These are phyloP conservation scores for Coniophora puteana DNA, from an alignment of 1,284 basidiomycete genomes.

Conservation along the genomic window DNA sequence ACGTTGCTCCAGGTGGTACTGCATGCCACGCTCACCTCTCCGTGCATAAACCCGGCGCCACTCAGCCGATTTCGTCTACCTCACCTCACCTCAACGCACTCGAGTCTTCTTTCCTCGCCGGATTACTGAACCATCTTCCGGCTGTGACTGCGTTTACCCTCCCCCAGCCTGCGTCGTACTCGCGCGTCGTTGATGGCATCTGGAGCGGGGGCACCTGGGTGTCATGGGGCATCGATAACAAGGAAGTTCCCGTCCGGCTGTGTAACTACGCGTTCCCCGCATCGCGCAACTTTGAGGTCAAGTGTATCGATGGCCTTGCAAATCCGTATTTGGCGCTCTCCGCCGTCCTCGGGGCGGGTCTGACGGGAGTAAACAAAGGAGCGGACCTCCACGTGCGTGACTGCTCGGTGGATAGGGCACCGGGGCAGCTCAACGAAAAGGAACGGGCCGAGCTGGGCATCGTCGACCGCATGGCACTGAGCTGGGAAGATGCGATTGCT, in stretches of 20 bases:
- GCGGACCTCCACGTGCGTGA: constrained; percentile 14
- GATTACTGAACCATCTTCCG: constrained; percentile 52
- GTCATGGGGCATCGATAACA: constrained; percentile 66
- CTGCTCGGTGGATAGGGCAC: too few relatives aligned
- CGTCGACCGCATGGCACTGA: constrained; percentile 19
- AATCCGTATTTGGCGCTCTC: constrained; percentile 39
- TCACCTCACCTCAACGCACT: constrained; percentile 14
- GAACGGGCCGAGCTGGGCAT: constrained; percentile 19
- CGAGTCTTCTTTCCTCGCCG: constrained; percentile 41
- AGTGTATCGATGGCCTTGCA: constrained; percentile 56
- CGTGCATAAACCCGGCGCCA: constrained; percentile 40
- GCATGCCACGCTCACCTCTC: constrained; percentile 64
- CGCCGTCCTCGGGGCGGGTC: constrained; percentile 33
- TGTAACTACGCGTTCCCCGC: constrained; percentile 45
- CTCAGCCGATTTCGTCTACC: constrained; percentile 2
- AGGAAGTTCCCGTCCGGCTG: constrained; percentile 60
- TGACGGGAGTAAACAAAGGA: constrained; percentile 27
- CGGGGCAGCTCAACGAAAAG: constrained; percentile 12
- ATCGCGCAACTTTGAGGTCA: constrained; percentile 64
- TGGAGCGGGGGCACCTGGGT: constrained; percentile 72
- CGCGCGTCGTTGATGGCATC: constrained; percentile 57
- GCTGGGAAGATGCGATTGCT: constrained; percentile 18
- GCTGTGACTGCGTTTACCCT: constrained; percentile 54
- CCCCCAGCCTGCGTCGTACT: constrained; percentile 58
- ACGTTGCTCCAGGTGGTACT: constrained; percentile 40